These are phyloP conservation scores for Pelargonium myrrhifolium DNA, from an alignment of 441 rosid genomes.

Conservation along the genomic window DNA sequence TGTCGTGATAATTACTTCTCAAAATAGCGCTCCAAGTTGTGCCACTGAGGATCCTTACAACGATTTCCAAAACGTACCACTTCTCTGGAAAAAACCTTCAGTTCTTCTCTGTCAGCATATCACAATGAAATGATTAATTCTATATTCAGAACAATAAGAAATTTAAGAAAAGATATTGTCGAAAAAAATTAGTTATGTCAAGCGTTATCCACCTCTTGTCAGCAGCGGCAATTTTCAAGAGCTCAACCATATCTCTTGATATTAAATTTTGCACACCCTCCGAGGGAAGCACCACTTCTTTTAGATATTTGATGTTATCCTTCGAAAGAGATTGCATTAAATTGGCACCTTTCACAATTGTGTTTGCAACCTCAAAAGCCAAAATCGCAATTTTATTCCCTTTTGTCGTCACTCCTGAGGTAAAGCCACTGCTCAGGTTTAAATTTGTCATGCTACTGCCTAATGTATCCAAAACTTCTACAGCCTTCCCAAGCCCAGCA, in stretches of 20 bases:
- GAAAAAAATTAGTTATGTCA: background rate
- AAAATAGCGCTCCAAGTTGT: conserved; percentile 88
- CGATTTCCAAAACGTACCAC: conserved; percentile 98
- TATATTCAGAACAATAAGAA: background rate
- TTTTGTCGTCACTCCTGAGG: conserved; percentile 69
- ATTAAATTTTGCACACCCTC: conserved; percentile 77
- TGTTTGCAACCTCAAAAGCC: conserved; percentile 95
- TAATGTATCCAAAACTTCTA: conserved; percentile 82
- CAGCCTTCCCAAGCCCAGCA: conserved; percentile 81
- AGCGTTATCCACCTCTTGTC: conserved; percentile 68
- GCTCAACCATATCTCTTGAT: conserved; percentile 79
- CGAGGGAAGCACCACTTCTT: conserved; percentile 80
- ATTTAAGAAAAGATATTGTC: conserved; percentile 4
- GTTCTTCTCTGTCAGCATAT: conserved; percentile 56
- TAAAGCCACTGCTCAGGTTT: conserved; percentile 58
- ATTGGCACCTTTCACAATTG: conserved; percentile 86
- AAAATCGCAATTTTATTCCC: conserved; percentile 79
- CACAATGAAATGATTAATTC: conserved; percentile 1
- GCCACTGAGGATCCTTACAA: conserved; percentile 99
- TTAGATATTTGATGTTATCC: conserved; percentile 57
- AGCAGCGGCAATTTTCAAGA: conserved; percentile 61
- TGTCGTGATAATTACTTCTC: conserved; percentile 50
- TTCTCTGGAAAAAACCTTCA: conserved; percentile 79
- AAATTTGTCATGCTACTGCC: conserved; percentile 95
- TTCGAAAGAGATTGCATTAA: conserved; percentile 84